phyloP scores from a whole-genome alignment of 2,329 filamentous ascomycete species.

The Coniochaeta sp. region DNA sequence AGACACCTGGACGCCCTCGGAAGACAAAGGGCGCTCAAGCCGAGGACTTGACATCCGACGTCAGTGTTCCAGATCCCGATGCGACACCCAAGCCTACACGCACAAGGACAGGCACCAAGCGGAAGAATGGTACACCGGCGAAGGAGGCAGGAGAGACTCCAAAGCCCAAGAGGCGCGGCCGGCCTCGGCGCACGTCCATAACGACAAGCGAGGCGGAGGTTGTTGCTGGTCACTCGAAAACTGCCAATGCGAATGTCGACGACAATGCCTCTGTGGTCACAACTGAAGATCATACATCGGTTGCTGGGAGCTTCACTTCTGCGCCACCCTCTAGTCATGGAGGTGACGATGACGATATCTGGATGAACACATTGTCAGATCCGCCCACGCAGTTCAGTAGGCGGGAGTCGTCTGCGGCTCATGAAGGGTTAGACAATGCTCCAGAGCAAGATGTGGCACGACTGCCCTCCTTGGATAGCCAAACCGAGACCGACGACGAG shows the following conservation, averaged over 20 bases:
- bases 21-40: conserved; percentile 14
- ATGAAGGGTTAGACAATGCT: not conserved
- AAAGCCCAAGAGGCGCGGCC: conserved; percentile 22
- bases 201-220: conserved; percentile 6
- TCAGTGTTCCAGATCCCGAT: conserved; percentile 20
- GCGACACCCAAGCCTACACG: conserved; percentile 16
- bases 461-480: conserved; percentile 7
- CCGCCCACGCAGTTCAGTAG: conserved; percentile 16
- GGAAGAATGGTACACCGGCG: conserved; percentile 19
- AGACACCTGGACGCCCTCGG: conserved; percentile 25
- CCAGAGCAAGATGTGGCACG: conserved; percentile 12
- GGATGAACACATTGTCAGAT: conserved; percentile 35
- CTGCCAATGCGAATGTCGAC: not conserved
- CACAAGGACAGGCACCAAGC: conserved; percentile 13
- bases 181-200: conserved; percentile 17
- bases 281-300: conserved; percentile 5
- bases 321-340: conserved; percentile 2
- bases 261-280: conserved; percentile 6
- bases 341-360: conserved; percentile 29
- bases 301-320: not conserved
- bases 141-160: conserved; percentile 14
- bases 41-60: conserved; percentile 14
- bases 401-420: not conserved
- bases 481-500: conserved; percentile 2
- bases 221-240: conserved; percentile 1